Percentiles rank a stretch among this genome's conserved stretches.
phyloP scores from a whole-genome alignment of 2,329 filamentous ascomycete species.

The Lasiodiplodia citricola region DNA sequence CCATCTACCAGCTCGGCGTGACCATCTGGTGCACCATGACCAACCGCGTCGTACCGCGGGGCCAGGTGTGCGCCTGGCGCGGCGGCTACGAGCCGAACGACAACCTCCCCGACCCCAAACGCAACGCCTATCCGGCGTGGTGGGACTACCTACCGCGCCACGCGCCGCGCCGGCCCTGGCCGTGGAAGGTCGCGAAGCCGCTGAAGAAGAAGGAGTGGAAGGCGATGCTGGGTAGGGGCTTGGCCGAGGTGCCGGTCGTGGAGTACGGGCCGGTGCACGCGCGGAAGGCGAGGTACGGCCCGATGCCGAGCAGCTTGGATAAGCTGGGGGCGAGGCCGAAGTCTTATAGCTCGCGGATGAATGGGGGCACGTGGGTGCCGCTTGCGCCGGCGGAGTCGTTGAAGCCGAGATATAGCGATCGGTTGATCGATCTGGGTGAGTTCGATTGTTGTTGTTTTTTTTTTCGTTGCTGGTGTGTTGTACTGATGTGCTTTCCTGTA shows the following conservation, averaged over 20 bases:
- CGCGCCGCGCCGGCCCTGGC: background rate
- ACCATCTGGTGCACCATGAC: background rate
- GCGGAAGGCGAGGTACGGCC: background rate
- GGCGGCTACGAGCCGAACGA: background rate
- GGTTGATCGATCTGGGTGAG: conserved; percentile 14
- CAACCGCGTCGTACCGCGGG: background rate
- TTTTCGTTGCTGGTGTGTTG: background rate
- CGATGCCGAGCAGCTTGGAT: background rate
- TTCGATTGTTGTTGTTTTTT: background rate
- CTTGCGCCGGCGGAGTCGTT: background rate
- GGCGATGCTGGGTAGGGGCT: background rate
- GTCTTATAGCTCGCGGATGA: no score
- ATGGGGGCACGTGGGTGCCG: background rate
- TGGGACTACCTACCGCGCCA: background rate
- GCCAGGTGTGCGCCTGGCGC: background rate
- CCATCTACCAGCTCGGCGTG: background rate
- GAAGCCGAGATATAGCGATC: background rate
- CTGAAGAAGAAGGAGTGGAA: background rate
- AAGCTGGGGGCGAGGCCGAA: background rate
- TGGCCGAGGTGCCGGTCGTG: background rate
- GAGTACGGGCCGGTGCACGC: background rate
- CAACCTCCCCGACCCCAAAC: background rate
- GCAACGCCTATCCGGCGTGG: background rate
- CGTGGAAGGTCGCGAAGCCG: background rate
- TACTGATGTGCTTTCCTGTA: background rate